phyloP scores from a whole-genome alignment of 306 rosid genomes.

The Vachellia pachyceras region DNA sequence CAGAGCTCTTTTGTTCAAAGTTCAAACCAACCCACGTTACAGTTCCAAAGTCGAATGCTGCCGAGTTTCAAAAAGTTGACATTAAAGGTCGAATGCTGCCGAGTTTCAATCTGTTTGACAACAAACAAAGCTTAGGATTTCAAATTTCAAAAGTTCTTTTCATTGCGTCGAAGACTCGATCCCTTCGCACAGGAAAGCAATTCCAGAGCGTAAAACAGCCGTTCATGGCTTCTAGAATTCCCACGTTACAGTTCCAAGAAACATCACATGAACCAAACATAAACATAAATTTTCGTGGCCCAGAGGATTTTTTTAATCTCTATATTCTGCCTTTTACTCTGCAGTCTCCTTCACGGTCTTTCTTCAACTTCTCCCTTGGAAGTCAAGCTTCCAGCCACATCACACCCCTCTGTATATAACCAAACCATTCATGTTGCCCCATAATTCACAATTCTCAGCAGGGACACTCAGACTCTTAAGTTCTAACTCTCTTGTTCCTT shows the following conservation, averaged over 20 bases:
- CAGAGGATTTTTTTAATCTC: neutral
- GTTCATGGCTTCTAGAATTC: neutral
- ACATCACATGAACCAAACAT: neutral
- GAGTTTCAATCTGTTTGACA: neutral
- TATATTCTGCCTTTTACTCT: neutral
- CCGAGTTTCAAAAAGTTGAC: slow-evolving; percentile 1
- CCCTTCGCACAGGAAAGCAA: neutral
- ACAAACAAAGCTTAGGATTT: neutral
- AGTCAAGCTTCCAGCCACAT: neutral
- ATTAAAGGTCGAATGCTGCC: neutral
- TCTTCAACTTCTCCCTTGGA: neutral
- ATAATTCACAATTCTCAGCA: neutral
- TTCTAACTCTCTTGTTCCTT: neutral
- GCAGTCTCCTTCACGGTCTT: neutral
- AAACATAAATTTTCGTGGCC: neutral
- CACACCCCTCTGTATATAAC: neutral
- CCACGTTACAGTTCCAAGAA: neutral
- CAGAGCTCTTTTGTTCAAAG: neutral
- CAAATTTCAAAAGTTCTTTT: slow-evolving; percentile 2
- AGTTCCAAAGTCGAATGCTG: no score
- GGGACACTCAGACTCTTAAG: neutral
- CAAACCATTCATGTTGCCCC: neutral
- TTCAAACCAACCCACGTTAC: neutral
- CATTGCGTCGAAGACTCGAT: neutral
- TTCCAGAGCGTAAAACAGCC: slow-evolving; percentile 6